phyloP scores from a whole-genome alignment of 2,329 filamentous ascomycete genomes.

The Clarireedia hainanense region DNA sequence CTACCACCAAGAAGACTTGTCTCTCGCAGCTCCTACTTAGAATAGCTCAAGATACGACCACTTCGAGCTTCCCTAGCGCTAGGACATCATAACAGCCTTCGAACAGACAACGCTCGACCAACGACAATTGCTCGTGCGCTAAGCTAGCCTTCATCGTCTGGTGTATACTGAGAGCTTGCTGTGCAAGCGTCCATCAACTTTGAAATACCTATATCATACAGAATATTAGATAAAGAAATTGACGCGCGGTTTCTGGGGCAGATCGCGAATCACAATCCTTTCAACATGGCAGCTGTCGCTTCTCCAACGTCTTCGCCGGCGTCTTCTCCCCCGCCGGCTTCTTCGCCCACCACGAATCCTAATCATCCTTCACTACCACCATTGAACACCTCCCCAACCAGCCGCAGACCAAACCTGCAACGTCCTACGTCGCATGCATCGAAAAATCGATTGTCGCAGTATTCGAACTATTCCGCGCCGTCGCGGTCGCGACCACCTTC shows the following conservation, averaged over 20 bases:
- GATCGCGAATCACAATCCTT: constrained; percentile 8
- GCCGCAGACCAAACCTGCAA: constrained; percentile 51
- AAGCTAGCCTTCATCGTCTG: constrained; percentile 3
- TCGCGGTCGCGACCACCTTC: constrained; percentile 71
- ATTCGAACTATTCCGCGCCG: constrained; percentile 62
- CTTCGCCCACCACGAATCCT: constrained; percentile 38
- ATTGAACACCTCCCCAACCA: constrained; percentile 45
- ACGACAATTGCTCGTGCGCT: not conserved
- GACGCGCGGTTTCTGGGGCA: not conserved
- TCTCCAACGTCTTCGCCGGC: constrained; percentile 44
- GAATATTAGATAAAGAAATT: not conserved
- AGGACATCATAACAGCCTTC: not conserved
- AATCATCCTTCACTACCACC: constrained; percentile 48
- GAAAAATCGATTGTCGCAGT: constrained; percentile 76
- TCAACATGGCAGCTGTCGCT: constrained; percentile 40
- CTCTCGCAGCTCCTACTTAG: not conserved
- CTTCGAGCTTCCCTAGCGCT: not conserved
- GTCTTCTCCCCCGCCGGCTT: constrained; percentile 43
- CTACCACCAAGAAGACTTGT: not conserved
- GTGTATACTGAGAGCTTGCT: constrained; percentile 21
- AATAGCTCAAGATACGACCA: not conserved
- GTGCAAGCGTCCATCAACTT: constrained; percentile 22
- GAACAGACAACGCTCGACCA: not conserved
- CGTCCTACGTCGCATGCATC: constrained; percentile 69
- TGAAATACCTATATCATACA: not conserved